These are phyloP conservation scores for Thymus mandschuricus DNA, from an alignment of 257 asterid genomes.

Conservation along the genomic window DNA sequence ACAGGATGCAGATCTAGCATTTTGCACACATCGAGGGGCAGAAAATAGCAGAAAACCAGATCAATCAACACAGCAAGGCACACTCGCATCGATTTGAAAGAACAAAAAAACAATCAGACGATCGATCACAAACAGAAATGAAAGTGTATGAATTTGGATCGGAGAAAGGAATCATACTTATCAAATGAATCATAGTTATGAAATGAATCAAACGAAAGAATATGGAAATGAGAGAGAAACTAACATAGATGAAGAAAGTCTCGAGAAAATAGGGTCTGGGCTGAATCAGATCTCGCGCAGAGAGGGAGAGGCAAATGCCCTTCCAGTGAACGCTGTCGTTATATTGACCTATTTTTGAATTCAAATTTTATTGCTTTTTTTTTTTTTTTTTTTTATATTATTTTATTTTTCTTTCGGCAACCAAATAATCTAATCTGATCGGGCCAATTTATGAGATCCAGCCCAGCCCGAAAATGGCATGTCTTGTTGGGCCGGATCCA, in stretches of 20 bases:
- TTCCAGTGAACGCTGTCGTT: neutral
- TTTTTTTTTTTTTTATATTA: neutral
- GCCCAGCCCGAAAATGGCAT: too few relatives aligned
- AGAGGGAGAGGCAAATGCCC: neutral
- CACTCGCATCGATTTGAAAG: neutral
- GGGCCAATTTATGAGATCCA: too few relatives aligned
- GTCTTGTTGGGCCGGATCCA: too few relatives aligned
- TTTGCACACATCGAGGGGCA: neutral
- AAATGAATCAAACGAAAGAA: neutral
- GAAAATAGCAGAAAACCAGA: neutral
- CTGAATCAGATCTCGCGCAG: slow-evolving; percentile 25
- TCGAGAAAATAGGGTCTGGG: neutral
- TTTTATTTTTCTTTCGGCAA: neutral
- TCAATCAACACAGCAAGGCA: slow-evolving; percentile 1
- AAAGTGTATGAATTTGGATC: slow-evolving; percentile 13
- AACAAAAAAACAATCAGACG: neutral
- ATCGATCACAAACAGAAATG: neutral
- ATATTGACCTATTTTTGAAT: slow-evolving; percentile 4
- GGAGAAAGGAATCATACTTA: neutral
- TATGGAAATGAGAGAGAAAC: neutral
- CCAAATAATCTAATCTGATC: too few relatives aligned
- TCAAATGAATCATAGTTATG: neutral
- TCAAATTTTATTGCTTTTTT: neutral
- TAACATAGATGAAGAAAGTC: slow-evolving; percentile 21
- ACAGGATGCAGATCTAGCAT: slow-evolving; percentile 21